Evolutionary conservation across 768 basidiomycete species (phyloP), one percentile per base, ranked within the genome.

Genomic region (Auriscalpium microsporum): DNA sequence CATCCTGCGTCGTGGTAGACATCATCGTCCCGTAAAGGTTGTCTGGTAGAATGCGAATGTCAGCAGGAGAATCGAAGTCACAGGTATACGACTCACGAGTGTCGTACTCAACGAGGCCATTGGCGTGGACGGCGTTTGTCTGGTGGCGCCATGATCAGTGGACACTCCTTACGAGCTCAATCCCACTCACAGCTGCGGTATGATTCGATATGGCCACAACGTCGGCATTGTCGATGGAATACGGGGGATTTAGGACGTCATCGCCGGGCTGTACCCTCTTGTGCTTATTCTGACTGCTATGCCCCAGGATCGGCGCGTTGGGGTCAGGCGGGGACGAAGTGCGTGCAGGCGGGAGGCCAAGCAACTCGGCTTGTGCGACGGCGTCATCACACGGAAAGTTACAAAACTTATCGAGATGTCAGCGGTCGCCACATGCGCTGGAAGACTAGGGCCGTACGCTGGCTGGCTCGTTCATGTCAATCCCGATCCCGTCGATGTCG

Each of bases 21-120:
- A 86, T 86, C 82, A 86, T 83, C 4, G 78, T 80, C 1, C 84
- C 85, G 64, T 79, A 87, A 8, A 87, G 65, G 54, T 86, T 87
- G 69, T 86, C 69, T 71, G 56, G 2, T 4, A 28, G 37, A 2
- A 38, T n/a, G 50, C 48, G 50, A 45, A 23, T 40, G n/a, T 52
- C 37, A 54, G 21, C 11, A 16, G 28, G 28, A 28, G 28, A 7
- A 28, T 28, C 28, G 28, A 4, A 28, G 28, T 28, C 35, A 16
- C 58, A 21, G 47, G 35, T 50, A 28, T 28, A 28, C 8, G 10
- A 67, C 69, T 34, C 53, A 69, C 70, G 83, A 0, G 75, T 75
- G 58, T 84, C 76, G 62, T 84, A 84, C 64, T 82, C 80, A 5
- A 76, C 60, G 10, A 84, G 68, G 3, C 80, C 81, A 59, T 84